Base-by-base conservation (phyloP, 495 filamentous ascomycete genomes). In the Neurospora intermedia region DNA sequence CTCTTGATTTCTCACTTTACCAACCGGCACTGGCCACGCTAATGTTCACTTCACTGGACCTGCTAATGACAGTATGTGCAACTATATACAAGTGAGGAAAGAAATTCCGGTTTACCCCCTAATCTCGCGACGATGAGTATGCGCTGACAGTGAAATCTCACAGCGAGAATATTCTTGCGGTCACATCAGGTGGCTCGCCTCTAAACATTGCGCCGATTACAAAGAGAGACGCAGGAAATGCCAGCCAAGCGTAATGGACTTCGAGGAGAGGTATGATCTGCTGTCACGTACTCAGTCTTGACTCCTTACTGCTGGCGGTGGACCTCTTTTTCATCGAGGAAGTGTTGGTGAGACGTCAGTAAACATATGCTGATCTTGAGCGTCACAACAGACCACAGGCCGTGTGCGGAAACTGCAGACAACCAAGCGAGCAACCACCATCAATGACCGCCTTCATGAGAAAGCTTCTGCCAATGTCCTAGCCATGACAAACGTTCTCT, bases 111-210 rank as follows among this genome's bases (percentile, higher is more conserved):
- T 7, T 27, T 27, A 18, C 6, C 54, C 27, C 54, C 27, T 6
- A 35, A 6, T 66, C 35, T 31, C 16, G 13, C 27, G 13, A 66
- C 27, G 13, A 66, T 18, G 27, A 35, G 3, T 27, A 18, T 66
- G 31, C 15, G 18, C 31, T 66, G 18, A 43, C 13, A 11, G 18
- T 15, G 2, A 1, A 11, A 35, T 42, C 15, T 15, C 31, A 11
- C 42, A 76, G 73, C 41, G 73, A 3, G 75, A 76, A 40, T 74
- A 69, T 59, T 42, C 69, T 4, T 76, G 75, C 69, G 75, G 73
- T 38, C 75, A 74, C 42, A 69, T 72, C 16, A 43, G 18, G 18
- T 76, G 75, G 75, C 46, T 76, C 20, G 71, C 75, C 5, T 74
- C 73, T 0, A 71, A 75, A 16, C 75, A 76, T 13, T 76, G 75